phyloP scores from a whole-genome alignment of 306 rosid species.

The Notholithocarpus densiflorus region DNA sequence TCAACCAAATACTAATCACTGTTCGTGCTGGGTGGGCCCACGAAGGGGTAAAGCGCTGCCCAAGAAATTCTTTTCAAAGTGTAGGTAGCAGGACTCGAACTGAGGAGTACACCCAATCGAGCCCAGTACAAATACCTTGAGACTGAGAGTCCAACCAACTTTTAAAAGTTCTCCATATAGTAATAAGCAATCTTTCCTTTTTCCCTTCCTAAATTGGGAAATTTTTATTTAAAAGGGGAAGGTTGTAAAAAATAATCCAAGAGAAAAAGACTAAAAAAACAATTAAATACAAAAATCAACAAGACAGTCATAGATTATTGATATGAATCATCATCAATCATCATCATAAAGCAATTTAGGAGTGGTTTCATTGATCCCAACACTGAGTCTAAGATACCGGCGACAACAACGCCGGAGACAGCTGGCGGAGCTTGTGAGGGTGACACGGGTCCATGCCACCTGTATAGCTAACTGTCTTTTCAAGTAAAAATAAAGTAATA shows the following conservation, averaged over 20 bases:
- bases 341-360: not conserved
- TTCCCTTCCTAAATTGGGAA: not conserved
- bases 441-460: constrained; percentile 43
- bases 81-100: too few species aligned
- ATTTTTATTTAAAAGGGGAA: not conserved
- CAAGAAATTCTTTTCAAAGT: too few species aligned
- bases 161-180: not conserved
- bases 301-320: not conserved
- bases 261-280: not conserved
- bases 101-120: too few species aligned
- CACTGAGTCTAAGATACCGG: constrained; percentile 33
- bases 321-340: not conserved
- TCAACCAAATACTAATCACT: too few species aligned
- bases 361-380: constrained; percentile 30
- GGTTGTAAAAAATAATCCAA: not conserved
- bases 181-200: not conserved
- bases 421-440: constrained; percentile 16
- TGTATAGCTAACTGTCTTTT: constrained; percentile 33
- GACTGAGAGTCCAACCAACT: too few species aligned
- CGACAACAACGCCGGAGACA: not conserved
- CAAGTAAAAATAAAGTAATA: constrained; percentile 38
- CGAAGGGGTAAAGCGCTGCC: too few species aligned
- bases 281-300: not conserved
- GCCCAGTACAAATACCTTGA: too few species aligned
- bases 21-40: too few species aligned